Evolutionary conservation across 2,329 filamentous ascomycete species (phyloP).

Genomic region (Neonectria neomacrospora): DNA sequence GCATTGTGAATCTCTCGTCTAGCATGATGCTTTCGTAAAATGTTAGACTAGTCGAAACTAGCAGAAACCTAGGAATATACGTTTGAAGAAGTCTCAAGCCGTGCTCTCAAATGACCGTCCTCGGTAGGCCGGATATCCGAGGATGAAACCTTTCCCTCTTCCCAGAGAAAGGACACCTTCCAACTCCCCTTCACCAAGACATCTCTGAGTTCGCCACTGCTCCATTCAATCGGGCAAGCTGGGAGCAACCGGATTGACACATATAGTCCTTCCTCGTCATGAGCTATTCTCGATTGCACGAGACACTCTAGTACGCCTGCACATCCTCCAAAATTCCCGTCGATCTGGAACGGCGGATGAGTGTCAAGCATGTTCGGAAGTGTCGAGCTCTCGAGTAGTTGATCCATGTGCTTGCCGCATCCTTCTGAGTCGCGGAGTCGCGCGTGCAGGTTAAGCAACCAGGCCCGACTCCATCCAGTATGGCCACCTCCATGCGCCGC

Average conservation of each 20-base stretch:
- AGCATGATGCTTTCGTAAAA: background rate
- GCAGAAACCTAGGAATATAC: background rate
- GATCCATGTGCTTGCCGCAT: constrained; percentile 32
- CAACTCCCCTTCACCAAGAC: constrained; percentile 28
- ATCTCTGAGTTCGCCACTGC: constrained; percentile 5
- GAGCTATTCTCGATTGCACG: constrained; percentile 30
- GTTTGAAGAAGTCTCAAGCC: background rate
- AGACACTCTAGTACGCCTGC: constrained; percentile 39
- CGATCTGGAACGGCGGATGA: constrained; percentile 46
- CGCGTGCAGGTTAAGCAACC: constrained; percentile 61
- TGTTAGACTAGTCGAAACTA: background rate
- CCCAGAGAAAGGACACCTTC: constrained; percentile 33
- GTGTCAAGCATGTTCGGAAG: constrained; percentile 36
- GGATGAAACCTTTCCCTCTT: background rate
- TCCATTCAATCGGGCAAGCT: constrained; percentile 33
- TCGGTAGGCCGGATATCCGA: background rate
- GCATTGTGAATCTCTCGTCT: background rate
- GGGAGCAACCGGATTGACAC: constrained; percentile 33
- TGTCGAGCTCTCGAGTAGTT: constrained; percentile 30
- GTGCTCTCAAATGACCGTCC: background rate
- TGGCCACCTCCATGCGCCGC: constrained; percentile 54
- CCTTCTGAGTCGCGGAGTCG: constrained; percentile 47
- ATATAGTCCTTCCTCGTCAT: background rate
- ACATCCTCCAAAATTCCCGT: constrained; percentile 45
- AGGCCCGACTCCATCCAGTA: constrained; percentile 64